Base-by-base conservation (phyloP, 2,329 filamentous ascomycete genomes). In the Pezicula neosporulosa region DNA sequence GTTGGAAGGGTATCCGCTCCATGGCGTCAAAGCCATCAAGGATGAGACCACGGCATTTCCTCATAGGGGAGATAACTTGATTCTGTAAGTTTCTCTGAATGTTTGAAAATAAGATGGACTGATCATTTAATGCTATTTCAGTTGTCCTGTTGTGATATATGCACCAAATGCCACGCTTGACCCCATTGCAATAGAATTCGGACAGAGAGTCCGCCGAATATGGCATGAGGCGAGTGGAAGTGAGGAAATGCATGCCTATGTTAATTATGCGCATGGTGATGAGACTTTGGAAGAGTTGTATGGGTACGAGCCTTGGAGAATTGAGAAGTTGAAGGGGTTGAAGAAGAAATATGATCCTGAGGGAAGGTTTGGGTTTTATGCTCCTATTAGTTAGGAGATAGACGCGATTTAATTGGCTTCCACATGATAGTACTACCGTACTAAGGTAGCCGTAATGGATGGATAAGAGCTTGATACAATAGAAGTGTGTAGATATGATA, bases 1-100 rank as follows among this genome's bases (percentile, higher is more conserved):
- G 71, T 76, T 81, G 48, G 79, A 82, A 58, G 75, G 75, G 4
- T 83, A 82, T 63, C 71, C 77, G 0, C 64, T 61, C 4, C 63
- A 72, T 18, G 78, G 72, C 1, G 71, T 81, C 3, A 61, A 70
- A 47, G 64, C 61, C 0, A 57, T 75, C 28, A 55, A 63, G 44
- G 56, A 54, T 24, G 59, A 61, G 6, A 67, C 68, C 2, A 68
- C 71, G 3, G 76, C 77, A 1, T 80, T 72, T 50, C 68, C 74
- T 15, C 72, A 70, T 63, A 70, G 77, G 3, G 55, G 62, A 3
- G 70, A 73, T 48, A 72, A 73, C 55, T 55, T 77, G 6, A 69
- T 76, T 39, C 44, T 64, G 33, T 49, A 42, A 19, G 47, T 42
- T 28, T 16, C n/a, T 43, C 16, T 10, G n/a, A 8, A 12, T 30